Evolutionary conservation across 2,329 filamentous ascomycete genomes (phyloP).

Genomic region (Fusarium napiforme): DNA sequence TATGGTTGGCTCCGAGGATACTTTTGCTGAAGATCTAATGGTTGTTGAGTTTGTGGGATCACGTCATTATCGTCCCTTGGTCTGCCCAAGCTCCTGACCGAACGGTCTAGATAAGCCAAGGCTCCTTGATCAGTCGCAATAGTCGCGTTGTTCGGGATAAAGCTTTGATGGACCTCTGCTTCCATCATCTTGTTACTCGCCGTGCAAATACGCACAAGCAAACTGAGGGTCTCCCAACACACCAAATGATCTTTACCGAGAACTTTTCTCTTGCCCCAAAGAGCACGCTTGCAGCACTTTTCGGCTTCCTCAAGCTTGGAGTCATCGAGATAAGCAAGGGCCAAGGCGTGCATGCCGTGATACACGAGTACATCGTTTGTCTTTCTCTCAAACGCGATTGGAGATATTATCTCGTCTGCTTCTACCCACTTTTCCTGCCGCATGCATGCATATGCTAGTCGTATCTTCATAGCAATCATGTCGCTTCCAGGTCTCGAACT

Average conservation of each 20-base stretch:
- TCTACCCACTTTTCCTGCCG: background rate
- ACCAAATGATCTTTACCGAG: background rate
- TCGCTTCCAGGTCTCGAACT: background rate
- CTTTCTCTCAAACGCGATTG: background rate
- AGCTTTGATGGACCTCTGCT: background rate
- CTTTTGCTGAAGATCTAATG: background rate
- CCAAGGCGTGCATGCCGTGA: background rate
- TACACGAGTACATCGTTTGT: background rate
- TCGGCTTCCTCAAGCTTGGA: background rate
- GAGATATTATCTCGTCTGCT: background rate
- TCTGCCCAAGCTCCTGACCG: accelerated
- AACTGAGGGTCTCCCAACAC: background rate
- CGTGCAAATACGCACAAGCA: background rate
- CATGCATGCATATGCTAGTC: background rate
- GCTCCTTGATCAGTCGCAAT: background rate
- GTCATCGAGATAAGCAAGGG: background rate
- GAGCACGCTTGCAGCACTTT: background rate
- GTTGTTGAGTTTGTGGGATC: background rate
- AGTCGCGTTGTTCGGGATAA: background rate
- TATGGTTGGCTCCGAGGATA: background rate
- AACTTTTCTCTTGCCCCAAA: background rate
- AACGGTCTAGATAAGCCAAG: background rate
- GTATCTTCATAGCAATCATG: background rate
- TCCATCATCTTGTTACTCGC: background rate
- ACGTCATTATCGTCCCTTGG: background rate